Base-by-base conservation (phyloP, 805 yeast genomes). In the Saccharomyces eubayanus region DNA sequence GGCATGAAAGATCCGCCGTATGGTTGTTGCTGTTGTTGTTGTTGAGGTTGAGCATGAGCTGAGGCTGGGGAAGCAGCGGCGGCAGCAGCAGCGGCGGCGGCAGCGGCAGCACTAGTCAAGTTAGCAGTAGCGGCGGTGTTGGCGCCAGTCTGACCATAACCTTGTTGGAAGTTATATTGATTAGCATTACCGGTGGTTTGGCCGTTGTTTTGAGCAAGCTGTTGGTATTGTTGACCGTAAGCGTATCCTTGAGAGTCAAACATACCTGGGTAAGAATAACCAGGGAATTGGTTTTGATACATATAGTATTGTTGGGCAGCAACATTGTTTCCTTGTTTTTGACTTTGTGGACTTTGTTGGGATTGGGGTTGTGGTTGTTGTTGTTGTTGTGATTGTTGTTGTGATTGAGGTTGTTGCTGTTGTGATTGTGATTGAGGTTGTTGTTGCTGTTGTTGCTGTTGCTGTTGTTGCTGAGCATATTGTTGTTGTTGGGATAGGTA, bases 251-350 rank as follows among this genome's bases (percentile, higher is more conserved):
- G 72, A 31, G 64, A 59, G 54, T 67, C 72, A 50, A 62, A 69
- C 68, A 68, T 66, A 46, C 69, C 72, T 46, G 72, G 72, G 54
- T 69, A 68, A 40, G 69, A 63, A 55, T 67, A 69, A 46, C 72
- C 72, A 48, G 72, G 72, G 58, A 66, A 69, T 55, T 68, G 72
- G 52, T 64, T 65, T 57, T 69, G 72, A 52, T 69, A 68, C 71
- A 67, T 66, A 55, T 67, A 69, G 53, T 68, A 69, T 57, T 68
- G 72, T 51, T 66, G 71, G 36, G 67, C 66, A 50, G 63, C 65
- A 20, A 61, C 62, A 16, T 36, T 36, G 43, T 21, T 55, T 50
- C 28, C 49, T 49, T 43, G 52, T 61, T 53, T 36, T 36, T 36
- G 43, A 16, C 43, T 36, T 36, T 36, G 43, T 36, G 43, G 43